These are phyloP conservation scores for Leucosporidium creatinivorum DNA, from an alignment of 768 basidiomycete species.

Conservation along the genomic window DNA sequence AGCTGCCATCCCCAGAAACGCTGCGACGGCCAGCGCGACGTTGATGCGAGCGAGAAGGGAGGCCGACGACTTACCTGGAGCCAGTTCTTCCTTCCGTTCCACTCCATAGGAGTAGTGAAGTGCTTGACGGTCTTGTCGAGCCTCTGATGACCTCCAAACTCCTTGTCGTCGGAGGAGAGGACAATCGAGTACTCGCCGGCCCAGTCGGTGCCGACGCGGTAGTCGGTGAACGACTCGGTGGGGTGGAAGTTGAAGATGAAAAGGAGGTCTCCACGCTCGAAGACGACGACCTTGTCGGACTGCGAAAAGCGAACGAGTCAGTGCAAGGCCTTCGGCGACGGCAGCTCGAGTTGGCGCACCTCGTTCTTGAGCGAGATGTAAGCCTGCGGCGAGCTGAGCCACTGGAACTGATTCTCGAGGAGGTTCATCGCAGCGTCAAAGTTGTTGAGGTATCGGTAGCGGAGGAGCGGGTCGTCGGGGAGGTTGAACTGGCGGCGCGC, in stretches of 20 bases:
- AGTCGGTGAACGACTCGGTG: constrained; percentile 81
- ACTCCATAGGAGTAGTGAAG: constrained; percentile 75
- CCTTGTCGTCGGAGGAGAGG: constrained; percentile 70
- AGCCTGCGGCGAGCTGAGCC: constrained; percentile 77
- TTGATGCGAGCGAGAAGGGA: too few species aligned
- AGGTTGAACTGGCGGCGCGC: constrained; percentile 93
- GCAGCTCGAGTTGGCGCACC: constrained; percentile 22
- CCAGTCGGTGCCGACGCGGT: constrained; percentile 77
- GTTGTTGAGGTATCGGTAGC: constrained; percentile 90
- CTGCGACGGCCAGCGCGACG: too few species aligned
- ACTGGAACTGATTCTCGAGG: constrained; percentile 67
- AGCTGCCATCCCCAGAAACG: too few species aligned
- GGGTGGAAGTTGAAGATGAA: constrained; percentile 98
- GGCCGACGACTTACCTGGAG: constrained; percentile 69
- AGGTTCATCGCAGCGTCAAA: constrained; percentile 91
- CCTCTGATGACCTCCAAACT: constrained; percentile 85
- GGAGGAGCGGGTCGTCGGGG: constrained; percentile 70
- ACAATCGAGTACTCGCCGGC: constrained; percentile 77
- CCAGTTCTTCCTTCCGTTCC: constrained; percentile 90
- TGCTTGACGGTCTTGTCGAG: constrained; percentile 57
- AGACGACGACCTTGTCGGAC: constrained; percentile 83
- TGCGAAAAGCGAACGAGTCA: constrained; percentile 1
- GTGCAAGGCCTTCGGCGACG: not conserved
- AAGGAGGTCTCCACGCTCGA: constrained; percentile 83
- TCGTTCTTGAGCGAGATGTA: constrained; percentile 94